A percentile compares a stretch with the other conserved stretches of the same genome.
phyloP scores from a whole-genome alignment of 2,329 filamentous ascomycete genomes.

The Thielaviopsis populi region DNA sequence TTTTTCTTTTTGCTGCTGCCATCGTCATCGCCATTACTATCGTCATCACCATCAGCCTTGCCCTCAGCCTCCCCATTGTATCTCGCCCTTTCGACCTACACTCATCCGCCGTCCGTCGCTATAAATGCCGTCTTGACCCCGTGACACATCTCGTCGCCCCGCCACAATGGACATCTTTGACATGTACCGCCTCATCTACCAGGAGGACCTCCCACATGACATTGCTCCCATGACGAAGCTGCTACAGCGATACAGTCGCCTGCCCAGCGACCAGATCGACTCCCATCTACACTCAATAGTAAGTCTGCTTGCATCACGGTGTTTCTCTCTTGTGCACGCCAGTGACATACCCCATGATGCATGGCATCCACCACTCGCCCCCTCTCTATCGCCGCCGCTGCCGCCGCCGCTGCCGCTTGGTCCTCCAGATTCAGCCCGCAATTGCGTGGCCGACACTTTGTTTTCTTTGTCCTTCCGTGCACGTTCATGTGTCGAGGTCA shows the following conservation, averaged over 20 bases:
- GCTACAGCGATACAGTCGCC: conserved; percentile 27
- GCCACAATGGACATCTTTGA: conserved; percentile 17
- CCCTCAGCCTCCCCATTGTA: background rate
- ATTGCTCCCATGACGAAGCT: conserved; percentile 26
- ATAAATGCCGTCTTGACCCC: background rate
- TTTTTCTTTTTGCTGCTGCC: no score
- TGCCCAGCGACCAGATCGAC: conserved; percentile 25
- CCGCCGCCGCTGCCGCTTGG: background rate
- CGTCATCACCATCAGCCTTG: no score
- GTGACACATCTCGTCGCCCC: background rate
- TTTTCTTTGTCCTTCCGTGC: background rate
- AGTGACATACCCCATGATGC: background rate
- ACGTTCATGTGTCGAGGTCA: background rate
- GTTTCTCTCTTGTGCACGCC: background rate
- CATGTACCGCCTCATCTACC: conserved; percentile 18
- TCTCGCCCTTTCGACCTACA: background rate
- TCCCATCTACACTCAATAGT: conserved; percentile 18
- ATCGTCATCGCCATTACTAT: no score
- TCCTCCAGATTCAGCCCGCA: background rate
- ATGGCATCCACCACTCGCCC: background rate
- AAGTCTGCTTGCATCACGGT: conserved; percentile 2
- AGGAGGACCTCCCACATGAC: conserved; percentile 24
- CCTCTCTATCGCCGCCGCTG: background rate
- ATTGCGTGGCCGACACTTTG: background rate
- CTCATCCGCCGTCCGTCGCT: background rate